These are phyloP conservation scores for Viscum album DNA, from an alignment of 177 flowering plant genomes.

Conservation along the genomic window DNA sequence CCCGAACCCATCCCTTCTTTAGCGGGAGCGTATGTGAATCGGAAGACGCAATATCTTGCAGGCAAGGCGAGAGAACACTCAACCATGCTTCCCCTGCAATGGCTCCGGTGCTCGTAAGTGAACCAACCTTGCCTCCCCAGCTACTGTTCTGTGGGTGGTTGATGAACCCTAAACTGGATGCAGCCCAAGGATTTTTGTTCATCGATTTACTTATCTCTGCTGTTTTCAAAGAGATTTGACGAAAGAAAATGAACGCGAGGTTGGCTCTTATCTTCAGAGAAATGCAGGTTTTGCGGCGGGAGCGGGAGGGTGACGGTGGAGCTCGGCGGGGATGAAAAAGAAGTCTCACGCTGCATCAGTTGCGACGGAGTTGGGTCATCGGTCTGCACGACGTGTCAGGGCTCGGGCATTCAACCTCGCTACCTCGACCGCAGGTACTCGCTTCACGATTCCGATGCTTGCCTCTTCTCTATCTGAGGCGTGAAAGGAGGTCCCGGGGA, in stretches of 20 bases:
- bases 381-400: conserved; percentile 97
- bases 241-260: too few relatives aligned
- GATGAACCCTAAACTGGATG: too few relatives aligned
- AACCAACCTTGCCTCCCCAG: not conserved
- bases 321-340: conserved; percentile 71
- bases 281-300: conserved; percentile 87
- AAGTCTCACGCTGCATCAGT: conserved; percentile 79
- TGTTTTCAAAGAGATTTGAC: too few relatives aligned
- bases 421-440: conserved; percentile 94
- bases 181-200: too few relatives aligned
- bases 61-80: conserved; percentile 89
- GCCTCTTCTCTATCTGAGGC: not conserved
- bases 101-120: conserved; percentile 88
- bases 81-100: conserved; percentile 84
- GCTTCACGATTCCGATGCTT: too few relatives aligned
- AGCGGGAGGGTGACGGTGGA: conserved; percentile 56
- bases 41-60: conserved; percentile 17
- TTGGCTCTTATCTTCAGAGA: too few relatives aligned
- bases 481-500: not conserved
- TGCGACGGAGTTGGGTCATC: conserved; percentile 82
- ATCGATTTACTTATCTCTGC: too few relatives aligned
- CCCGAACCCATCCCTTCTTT: not conserved
- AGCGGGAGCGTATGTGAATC: too few relatives aligned
- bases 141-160: not conserved
- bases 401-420: conserved; percentile 88